Base-by-base conservation (phyloP, 306 rosid genomes). In the Lathyrus sativus region DNA sequence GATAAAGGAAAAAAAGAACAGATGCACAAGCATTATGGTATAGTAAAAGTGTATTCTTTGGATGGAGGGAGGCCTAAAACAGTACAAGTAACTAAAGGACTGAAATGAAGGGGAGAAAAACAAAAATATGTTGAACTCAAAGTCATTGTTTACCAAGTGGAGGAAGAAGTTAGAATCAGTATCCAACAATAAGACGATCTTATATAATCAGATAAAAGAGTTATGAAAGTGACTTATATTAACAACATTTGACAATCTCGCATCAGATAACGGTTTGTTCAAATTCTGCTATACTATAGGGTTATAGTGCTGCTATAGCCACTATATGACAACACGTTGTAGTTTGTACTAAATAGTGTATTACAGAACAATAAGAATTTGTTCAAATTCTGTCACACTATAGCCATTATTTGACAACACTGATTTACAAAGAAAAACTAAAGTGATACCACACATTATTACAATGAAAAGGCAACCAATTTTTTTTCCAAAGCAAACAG, bases 401-500 rank as follows among this genome's bases (percentile, higher is more conserved):
- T 35, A 7, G 39, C 39, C 39, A 6, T 35, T 35, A 35, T 6
- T 35, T 35, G 9, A 7, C 39, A 35, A 7, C 9, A 35, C 7
- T 13, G 7, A 65, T n/a, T 38, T n/a, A n/a, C n/a, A n/a, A n/a
- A n/a, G n/a, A n/a, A n/a, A n/a, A n/a, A n/a, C 11, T 35, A 12
- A 13, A 48, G 67, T 49, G 48, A 17, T 5, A 62, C 22, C 5
- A 59, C 18, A 13, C 55, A 68, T 62, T 69, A 7, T 35, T 26
- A 55, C 24, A 26, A 38, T 14, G 42, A 38, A 68, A 73, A 68
- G 2, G 41, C 48, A 66, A 62, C 67, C 15, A 62, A 53, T n/a
- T 48, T 38, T 19, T 42, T 62, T 62, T 64, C 41, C 37, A 73
- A 68, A 4, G 41, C 48, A 66, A 62, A 61, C 15, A 62, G 59